Conservation (phyloP, 1,284 basidiomycete species). For the Sanghuangporus baumii region DNA sequence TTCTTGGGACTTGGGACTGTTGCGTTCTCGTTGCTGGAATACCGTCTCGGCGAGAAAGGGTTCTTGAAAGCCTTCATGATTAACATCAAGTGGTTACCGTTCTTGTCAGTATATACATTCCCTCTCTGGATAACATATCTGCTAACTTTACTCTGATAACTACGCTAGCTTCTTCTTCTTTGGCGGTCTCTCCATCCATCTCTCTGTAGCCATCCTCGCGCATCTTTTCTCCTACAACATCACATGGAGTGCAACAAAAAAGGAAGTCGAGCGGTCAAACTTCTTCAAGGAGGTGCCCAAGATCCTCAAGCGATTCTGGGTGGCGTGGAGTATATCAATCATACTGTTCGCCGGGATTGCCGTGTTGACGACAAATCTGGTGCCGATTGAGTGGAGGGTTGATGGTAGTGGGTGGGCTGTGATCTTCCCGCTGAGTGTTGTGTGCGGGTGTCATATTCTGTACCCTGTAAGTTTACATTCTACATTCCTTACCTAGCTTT, state of each 20-base stretch:
- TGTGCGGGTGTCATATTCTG: conserved; percentile 57
- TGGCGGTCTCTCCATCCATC: conserved; percentile 69
- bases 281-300: conserved; percentile 85
- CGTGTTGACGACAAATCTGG: conserved; percentile 43
- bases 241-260: conserved; percentile 73
- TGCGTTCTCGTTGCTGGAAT: conserved; percentile 66
- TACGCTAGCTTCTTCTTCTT: conserved; percentile 77
- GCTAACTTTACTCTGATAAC: conserved; percentile 16
- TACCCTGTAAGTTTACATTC: conserved; percentile 49
- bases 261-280: conserved; percentile 77
- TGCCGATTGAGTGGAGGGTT: conserved; percentile 62
- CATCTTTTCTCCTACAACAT: conserved; percentile 84
- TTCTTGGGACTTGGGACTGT: conserved; percentile 72
- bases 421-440: conserved; percentile 62
- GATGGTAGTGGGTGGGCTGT: conserved; percentile 53
- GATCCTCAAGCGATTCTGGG: conserved; percentile 70
- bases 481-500: neutral
- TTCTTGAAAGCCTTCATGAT: conserved; percentile 50
- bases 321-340: conserved; percentile 51
- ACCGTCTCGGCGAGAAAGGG: conserved; percentile 62
- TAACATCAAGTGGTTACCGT: conserved; percentile 72
- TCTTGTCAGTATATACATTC: conserved; percentile 54
- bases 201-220: conserved; percentile 68
- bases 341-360: conserved; percentile 45
- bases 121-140: neutral